Percentiles rank a stretch among this genome's conserved stretches.
Conservation (phyloP, 176 grass and related monocot species). For the Calamus simplicifolius region DNA sequence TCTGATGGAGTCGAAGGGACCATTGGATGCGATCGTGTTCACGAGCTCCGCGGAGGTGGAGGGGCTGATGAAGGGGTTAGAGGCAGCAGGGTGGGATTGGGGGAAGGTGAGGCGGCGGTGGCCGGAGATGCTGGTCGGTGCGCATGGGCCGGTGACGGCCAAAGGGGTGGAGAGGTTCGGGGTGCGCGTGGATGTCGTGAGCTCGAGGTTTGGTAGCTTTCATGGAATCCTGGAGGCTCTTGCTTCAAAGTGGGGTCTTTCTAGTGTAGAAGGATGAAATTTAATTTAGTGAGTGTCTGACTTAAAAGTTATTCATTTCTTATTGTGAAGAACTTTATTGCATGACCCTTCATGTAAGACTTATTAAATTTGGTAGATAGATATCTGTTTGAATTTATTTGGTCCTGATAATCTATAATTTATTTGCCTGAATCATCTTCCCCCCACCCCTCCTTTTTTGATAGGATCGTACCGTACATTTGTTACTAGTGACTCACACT, state of each 20-base stretch:
- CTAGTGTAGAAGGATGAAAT: background rate
- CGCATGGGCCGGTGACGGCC: conserved; percentile 75
- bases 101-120: conserved; percentile 34
- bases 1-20: conserved; percentile 25
- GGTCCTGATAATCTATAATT: no score
- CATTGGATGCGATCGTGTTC: conserved; percentile 69
- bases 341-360: no score
- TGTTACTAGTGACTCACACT: no score
- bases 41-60: conserved; percentile 82
- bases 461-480: no score
- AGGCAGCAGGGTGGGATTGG: conserved; percentile 64
- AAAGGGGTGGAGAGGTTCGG: conserved; percentile 51
- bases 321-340: no score
- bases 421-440: no score
- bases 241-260: conserved; percentile 3
- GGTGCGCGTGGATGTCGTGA: conserved; percentile 51
- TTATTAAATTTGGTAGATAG: no score
- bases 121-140: conserved; percentile 56
- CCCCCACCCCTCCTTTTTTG: no score
- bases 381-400: no score
- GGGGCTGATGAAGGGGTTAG: conserved; percentile 66
- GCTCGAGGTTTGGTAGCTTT: conserved; percentile 68
- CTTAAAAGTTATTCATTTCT: no score
- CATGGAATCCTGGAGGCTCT: conserved; percentile 60
- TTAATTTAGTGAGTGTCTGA: no score